Evolutionary conservation across 176 grass and related monocot genomes (phyloP).

Genomic region (Poa pratensis): DNA sequence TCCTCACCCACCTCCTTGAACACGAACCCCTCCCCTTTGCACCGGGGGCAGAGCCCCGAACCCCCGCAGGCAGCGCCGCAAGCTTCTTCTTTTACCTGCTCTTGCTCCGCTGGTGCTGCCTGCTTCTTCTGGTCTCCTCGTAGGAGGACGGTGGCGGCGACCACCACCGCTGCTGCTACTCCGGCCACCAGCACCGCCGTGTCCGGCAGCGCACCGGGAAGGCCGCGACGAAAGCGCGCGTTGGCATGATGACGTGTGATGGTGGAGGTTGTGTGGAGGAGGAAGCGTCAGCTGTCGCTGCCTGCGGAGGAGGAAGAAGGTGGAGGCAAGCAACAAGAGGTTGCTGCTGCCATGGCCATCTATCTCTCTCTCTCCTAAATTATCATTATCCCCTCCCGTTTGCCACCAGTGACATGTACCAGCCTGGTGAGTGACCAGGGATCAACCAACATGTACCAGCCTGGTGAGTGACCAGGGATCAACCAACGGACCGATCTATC

Average conservation of each 20-base stretch:
- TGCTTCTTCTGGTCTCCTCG: background rate
- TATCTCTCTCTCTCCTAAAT: background rate
- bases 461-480: background rate
- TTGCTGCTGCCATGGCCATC: slow-evolving; percentile 8
- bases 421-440: background rate
- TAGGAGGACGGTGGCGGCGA: slow-evolving; percentile 20
- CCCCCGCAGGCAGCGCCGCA: slow-evolving; percentile 53
- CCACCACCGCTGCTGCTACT: background rate
- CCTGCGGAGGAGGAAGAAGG: background rate
- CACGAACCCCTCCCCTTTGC: slow-evolving; percentile 61
- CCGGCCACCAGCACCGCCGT: slow-evolving; percentile 17
- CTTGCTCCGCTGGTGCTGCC: background rate
- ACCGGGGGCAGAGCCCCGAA: slow-evolving; percentile 52
- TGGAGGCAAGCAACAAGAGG: background rate
- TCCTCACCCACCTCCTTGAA: slow-evolving; percentile 46
- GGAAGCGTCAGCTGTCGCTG: background rate
- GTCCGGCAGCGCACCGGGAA: slow-evolving; percentile 23
- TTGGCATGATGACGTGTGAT: background rate
- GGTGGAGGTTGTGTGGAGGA: background rate
- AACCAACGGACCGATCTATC: too few species aligned
- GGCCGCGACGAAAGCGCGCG: background rate
- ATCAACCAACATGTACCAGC: background rate
- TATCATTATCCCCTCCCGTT: background rate
- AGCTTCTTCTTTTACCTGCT: slow-evolving; percentile 2
- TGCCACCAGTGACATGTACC: background rate